Conservation (phyloP, 306 rosid genomes). For the Quercus aquifolioides region DNA sequence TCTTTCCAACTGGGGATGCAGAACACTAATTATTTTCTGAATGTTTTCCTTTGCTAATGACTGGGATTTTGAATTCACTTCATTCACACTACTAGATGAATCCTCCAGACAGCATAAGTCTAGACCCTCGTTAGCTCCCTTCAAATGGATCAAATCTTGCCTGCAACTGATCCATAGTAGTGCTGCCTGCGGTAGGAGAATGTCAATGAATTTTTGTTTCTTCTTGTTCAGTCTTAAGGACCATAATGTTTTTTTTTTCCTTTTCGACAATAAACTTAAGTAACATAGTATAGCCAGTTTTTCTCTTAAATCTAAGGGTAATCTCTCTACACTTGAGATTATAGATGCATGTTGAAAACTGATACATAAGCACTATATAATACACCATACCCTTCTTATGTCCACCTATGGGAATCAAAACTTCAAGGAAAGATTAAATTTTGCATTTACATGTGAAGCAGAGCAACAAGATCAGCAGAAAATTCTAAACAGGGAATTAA, state of each 20-base stretch:
- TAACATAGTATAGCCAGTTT: not conserved
- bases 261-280: not conserved
- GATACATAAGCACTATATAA: not conserved
- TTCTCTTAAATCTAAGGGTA: not conserved
- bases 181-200: constrained; percentile 62
- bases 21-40: constrained; percentile 36
- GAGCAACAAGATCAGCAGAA: no score
- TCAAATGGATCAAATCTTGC: constrained; percentile 54
- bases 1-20: constrained; percentile 53
- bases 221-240: constrained; percentile 12
- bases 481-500: no score
- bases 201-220: constrained; percentile 33
- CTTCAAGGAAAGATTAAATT: not conserved
- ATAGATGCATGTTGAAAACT: not conserved
- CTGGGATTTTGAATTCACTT: constrained; percentile 28
- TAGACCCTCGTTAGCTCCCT: constrained; percentile 35
- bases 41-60: constrained; percentile 39
- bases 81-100: constrained; percentile 25
- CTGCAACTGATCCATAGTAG: constrained; percentile 56
- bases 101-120: constrained; percentile 44
- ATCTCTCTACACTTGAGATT: constrained; percentile 2
- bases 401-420: not conserved
- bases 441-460: not conserved
- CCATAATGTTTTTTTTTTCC: not conserved
- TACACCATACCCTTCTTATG: not conserved